phyloP scores from a whole-genome alignment of 2,329 filamentous ascomycete genomes.

The Ophiocordyceps camponoti-rufipedis region DNA sequence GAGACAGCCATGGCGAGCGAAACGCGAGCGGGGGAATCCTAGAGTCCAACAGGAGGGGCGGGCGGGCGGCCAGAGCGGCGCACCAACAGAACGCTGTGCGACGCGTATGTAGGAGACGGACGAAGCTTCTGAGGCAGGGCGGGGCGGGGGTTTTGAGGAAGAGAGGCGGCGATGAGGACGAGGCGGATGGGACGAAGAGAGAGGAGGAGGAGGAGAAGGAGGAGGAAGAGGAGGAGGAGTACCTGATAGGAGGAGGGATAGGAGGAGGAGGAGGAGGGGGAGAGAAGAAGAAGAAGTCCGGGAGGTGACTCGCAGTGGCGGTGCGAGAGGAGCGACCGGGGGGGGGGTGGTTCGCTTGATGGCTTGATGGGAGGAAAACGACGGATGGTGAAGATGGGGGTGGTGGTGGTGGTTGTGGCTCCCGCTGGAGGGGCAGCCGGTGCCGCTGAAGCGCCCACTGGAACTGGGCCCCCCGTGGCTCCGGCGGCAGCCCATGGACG shows the following conservation, averaged over 20 bases:
- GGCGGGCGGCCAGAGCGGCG: constrained; percentile 4
- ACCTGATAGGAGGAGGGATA: constrained; percentile 3
- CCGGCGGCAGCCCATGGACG: no score
- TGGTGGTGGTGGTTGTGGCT: not conserved
- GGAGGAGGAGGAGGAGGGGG: not conserved
- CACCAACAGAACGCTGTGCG: constrained; percentile 8
- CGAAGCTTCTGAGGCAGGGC: not conserved
- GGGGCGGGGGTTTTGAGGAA: no score
- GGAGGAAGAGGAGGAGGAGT: not conserved
- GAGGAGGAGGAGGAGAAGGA: constrained; percentile 2
- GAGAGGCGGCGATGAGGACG: not conserved
- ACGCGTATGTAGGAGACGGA: constrained; percentile 6
- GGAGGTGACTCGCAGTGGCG: constrained; percentile 1
- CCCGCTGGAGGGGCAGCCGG: not conserved
- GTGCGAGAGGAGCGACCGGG: not conserved
- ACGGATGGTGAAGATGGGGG: not conserved
- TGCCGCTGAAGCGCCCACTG: not conserved
- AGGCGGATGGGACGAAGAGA: not conserved
- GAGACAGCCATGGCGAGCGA: constrained; percentile 41
- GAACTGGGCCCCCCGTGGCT: not conserved
- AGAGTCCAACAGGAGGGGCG: not conserved
- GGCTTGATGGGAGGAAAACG: not conserved
- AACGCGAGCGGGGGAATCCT: constrained; percentile 10
- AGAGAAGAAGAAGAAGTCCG: not conserved
- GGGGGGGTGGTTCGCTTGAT: not conserved